Evolutionary conservation across 2,329 filamentous ascomycete genomes (phyloP).

Genomic region (Paecilomyces variotii): DNA sequence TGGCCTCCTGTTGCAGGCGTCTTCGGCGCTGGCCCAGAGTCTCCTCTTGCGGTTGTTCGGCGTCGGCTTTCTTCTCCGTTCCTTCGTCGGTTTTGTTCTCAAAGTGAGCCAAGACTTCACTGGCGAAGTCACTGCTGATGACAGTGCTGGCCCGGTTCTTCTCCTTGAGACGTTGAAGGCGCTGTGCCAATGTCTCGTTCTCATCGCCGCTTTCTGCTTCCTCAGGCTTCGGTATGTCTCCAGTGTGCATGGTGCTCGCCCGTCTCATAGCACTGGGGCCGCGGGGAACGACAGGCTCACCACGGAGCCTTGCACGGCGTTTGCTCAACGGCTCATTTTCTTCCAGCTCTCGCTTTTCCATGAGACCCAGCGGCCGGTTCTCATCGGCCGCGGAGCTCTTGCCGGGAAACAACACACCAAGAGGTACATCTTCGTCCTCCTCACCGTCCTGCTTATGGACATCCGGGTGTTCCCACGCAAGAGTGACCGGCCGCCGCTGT

Average conservation of each 20-base stretch:
- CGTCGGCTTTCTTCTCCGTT: slow-evolving; percentile 13
- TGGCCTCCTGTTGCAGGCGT: slow-evolving; percentile 36
- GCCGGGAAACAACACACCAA: slow-evolving; percentile 67
- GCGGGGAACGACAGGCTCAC: slow-evolving; percentile 38
- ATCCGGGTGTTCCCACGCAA: slow-evolving; percentile 73
- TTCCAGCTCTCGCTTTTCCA: slow-evolving; percentile 70
- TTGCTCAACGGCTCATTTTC: slow-evolving; percentile 83
- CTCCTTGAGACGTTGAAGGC: slow-evolving; percentile 32
- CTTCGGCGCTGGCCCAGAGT: slow-evolving; percentile 39
- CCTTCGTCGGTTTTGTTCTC: slow-evolving; percentile 20
- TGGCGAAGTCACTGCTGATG: slow-evolving; percentile 35
- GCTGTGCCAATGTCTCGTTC: slow-evolving; percentile 39
- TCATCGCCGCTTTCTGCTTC: slow-evolving; percentile 27
- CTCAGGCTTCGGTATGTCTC: slow-evolving; percentile 16
- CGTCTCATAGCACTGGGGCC: slow-evolving; percentile 16
- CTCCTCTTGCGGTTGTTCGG: slow-evolving; percentile 30
- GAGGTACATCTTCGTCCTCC: slow-evolving; percentile 75
- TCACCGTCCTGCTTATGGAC: slow-evolving; percentile 38
- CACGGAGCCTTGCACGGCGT: slow-evolving; percentile 66
- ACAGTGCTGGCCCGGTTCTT: slow-evolving; percentile 23
- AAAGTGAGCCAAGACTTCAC: slow-evolving; percentile 35
- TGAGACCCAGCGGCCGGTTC: slow-evolving; percentile 36
- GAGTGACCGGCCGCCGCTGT: slow-evolving; percentile 66
- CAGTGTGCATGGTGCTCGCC: slow-evolving; percentile 27
- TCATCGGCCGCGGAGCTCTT: slow-evolving; percentile 25